Conservation (phyloP, 2,329 filamentous ascomycete species). For the Cadophora sp. region DNA sequence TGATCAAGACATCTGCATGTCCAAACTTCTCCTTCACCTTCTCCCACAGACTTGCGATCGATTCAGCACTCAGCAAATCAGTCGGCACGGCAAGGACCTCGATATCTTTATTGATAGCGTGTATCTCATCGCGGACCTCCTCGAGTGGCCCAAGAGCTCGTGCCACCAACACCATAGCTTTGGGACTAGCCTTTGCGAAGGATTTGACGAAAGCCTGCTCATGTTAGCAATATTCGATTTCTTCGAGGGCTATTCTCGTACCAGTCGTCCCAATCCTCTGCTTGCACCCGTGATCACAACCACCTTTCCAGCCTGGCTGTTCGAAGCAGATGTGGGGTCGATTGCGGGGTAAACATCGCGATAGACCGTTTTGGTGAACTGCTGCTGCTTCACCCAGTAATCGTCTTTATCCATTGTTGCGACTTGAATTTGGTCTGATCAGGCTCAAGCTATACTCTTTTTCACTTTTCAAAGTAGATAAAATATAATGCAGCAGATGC, state of each 20-base stretch:
- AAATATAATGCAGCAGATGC: background rate
- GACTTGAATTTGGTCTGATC: background rate
- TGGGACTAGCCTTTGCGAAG: constrained; percentile 45
- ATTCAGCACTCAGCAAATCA: constrained; percentile 41
- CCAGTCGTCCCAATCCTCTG: constrained; percentile 45
- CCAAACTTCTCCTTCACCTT: constrained; percentile 46
- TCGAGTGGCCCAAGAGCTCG: constrained; percentile 41
- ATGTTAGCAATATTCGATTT: background rate
- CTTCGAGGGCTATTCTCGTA: background rate
- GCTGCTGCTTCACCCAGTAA: constrained; percentile 8
- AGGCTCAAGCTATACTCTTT: background rate
- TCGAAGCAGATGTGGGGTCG: constrained; percentile 44
- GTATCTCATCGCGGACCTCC: constrained; percentile 38
- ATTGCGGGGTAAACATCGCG: constrained; percentile 47
- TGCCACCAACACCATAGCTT: constrained; percentile 46
- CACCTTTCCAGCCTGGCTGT: constrained; percentile 44
- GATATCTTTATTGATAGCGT: constrained; percentile 41
- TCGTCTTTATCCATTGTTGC: constrained; percentile 8
- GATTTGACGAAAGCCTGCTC: constrained; percentile 24
- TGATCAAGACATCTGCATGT: constrained; percentile 58
- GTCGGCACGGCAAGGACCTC: constrained; percentile 42
- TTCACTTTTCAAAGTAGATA: background rate
- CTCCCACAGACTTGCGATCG: constrained; percentile 28
- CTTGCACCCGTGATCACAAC: constrained; percentile 49
- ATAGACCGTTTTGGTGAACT: constrained; percentile 47